A percentile compares a stretch with the other conserved stretches of the same genome.
Conservation (phyloP, 371 early-diverging fungal genomes). For the Mucor saturninus region DNA sequence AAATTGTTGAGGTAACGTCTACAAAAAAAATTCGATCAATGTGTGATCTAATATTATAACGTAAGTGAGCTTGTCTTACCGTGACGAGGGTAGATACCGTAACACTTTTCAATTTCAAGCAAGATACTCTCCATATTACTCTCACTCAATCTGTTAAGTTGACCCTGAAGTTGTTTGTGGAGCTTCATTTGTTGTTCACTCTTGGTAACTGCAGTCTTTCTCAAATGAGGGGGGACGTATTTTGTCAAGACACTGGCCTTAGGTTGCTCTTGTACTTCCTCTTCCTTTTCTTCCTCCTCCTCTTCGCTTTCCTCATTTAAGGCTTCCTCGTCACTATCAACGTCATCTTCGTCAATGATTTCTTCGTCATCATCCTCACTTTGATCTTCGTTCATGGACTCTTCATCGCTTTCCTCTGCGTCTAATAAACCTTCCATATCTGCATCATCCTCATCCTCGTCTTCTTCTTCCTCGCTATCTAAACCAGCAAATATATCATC, state of each 20-base stretch:
- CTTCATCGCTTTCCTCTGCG: constrained; percentile 2
- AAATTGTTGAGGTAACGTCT: constrained; percentile 87
- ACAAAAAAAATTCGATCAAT: constrained; percentile 4
- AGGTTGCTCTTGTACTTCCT: background rate
- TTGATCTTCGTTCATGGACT: constrained; percentile 1
- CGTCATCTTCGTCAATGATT: constrained; percentile 6
- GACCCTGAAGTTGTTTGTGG: constrained; percentile 83
- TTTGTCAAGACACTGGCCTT: constrained; percentile 41
- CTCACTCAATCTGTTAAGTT: constrained; percentile 89
- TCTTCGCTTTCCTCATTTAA: constrained; percentile 21
- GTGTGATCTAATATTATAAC: background rate
- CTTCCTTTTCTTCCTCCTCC: constrained; percentile 22
- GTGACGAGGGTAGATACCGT: constrained; percentile 81
- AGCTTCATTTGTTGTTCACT: constrained; percentile 70
- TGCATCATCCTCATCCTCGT: constrained; percentile 2
- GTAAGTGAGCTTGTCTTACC: constrained; percentile 45
- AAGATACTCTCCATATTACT: constrained; percentile 89
- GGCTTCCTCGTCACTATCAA: constrained; percentile 24
- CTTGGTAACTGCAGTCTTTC: constrained; percentile 60
- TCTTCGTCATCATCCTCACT: constrained; percentile 15
- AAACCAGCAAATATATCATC: constrained; percentile 43
- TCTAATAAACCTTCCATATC: constrained; percentile 10
- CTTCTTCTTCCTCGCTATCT: constrained; percentile 23
- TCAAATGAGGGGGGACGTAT: constrained; percentile 90
- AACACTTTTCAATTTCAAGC: constrained; percentile 78